Base-by-base conservation (phyloP, 129 eudicot species). In the Deinandra increscens region DNA sequence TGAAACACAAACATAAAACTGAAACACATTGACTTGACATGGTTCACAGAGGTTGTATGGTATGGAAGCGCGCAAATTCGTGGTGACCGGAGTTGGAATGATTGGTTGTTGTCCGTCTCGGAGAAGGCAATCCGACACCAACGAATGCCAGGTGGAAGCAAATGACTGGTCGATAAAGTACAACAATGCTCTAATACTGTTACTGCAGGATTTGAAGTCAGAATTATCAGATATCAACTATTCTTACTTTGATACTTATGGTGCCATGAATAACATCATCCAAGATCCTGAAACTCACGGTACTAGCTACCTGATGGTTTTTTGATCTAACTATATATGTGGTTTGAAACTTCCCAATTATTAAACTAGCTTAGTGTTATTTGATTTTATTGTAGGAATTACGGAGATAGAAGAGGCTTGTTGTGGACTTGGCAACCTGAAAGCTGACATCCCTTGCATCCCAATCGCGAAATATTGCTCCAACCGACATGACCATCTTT, bases 371-470 rank as follows among this genome's bases (percentile, higher is more conserved):
- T 38, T 39, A 23, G 60, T 17, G 12, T 12, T 9, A 7, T 17
- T 36, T 46, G 55, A 4, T 49, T 70, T 38, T 46, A 13, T 55
- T 76, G 42, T 73, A 88, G 96, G 91, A 18, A 83, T 88, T 79
- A 82, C 31, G 12, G 89, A 85, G 83, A 70, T 71, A 15, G 83
- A 81, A 71, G 84, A 78, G 11, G 96, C 96, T 43, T 88, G 96
- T 63, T 88, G 96, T 72, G 96, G 96, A 22, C 72, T 83, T 37
- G 96, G 96, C 11, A 67, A 83, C 45, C 61, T 88, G 66, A 81
- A 76, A 23, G 96, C 96, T 17, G 41, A 73, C 31, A 33, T 85
- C 39, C 83, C 88, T 41, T 88, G 96, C 75, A 69, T 66, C 8
- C 91, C 96, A 20, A 50, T 88, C 34, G 68, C 96, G 39, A 33